Evolutionary conservation across 176 grass and related monocot species (phyloP).

Genomic region (Oropetium thomaeum): DNA sequence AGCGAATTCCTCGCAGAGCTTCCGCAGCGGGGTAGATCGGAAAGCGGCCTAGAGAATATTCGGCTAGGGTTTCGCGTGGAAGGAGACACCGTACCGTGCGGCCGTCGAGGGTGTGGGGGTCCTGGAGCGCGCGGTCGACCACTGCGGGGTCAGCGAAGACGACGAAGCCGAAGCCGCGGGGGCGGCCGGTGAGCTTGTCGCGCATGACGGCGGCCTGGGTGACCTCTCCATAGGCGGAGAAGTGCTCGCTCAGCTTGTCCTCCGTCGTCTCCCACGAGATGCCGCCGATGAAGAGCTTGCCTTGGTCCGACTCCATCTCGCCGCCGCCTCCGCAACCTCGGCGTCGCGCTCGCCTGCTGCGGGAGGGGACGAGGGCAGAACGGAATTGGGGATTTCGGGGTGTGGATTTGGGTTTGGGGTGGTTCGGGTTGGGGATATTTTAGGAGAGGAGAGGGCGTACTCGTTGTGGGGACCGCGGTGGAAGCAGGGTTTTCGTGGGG

Average conservation of each 20-base stretch:
- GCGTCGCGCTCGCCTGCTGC: conserved; percentile 20
- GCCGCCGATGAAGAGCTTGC: conserved; percentile 97
- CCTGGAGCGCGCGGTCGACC: conserved; percentile 79
- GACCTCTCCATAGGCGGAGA: conserved; percentile 74
- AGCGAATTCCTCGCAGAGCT: not conserved
- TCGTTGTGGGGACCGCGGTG: not conserved
- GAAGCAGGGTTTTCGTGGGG: conserved; percentile 10
- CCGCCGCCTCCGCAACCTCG: conserved; percentile 30
- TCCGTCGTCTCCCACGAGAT: conserved; percentile 99
- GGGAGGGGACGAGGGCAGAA: not conserved
- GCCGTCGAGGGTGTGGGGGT: conserved; percentile 86
- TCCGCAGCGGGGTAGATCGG: conserved; percentile 15
- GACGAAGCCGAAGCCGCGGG: conserved; percentile 96
- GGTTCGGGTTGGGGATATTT: conserved; percentile 33
- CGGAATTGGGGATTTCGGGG: conserved; percentile 41
- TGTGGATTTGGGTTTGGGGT: conserved; percentile 12
- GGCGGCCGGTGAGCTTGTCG: conserved; percentile 88
- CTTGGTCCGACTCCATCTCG: conserved; percentile 93
- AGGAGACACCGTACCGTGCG: conserved; percentile 49
- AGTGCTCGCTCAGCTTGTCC: conserved; percentile 93
- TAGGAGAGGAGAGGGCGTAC: not conserved
- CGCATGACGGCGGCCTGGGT: conserved; percentile 85
- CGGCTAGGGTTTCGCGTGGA: conserved; percentile 37
- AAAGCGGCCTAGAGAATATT: conserved; percentile 20
- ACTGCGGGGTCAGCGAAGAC: conserved; percentile 79